A percentile compares a stretch with the other conserved stretches of the same genome.
Evolutionary conservation across 306 rosid species (phyloP).

Genomic region (Argentina anserina): DNA sequence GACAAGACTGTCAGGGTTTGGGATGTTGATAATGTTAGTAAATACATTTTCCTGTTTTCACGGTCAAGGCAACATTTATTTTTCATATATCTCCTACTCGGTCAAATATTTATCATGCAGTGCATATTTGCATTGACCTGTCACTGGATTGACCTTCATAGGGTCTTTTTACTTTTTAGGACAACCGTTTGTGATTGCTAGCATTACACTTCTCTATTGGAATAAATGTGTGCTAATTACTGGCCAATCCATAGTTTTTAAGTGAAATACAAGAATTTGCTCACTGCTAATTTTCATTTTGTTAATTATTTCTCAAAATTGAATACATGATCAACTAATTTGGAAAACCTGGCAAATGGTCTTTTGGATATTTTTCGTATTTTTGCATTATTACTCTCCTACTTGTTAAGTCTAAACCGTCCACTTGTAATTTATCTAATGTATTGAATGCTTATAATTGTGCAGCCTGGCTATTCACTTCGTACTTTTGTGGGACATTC

Average conservation of each 20-base stretch:
- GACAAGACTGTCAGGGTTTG: conserved; percentile 82
- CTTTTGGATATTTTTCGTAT: not conserved
- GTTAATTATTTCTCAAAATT: not conserved
- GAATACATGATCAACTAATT: not conserved
- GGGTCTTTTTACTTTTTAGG: not conserved
- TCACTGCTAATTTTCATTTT: not conserved
- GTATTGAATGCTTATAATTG: conserved; percentile 19
- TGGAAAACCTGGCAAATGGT: not conserved
- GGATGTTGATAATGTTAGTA: conserved; percentile 75
- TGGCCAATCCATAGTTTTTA: not conserved
- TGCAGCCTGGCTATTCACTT: conserved; percentile 74
- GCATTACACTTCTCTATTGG: not conserved
- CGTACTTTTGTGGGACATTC: conserved; percentile 70
- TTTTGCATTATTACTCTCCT: not conserved
- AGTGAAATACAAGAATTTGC: not conserved
- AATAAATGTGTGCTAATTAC: not conserved
- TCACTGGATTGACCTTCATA: too few species aligned
- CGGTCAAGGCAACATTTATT: not conserved
- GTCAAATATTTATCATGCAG: not conserved
- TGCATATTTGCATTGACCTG: not conserved
- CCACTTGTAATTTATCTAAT: not conserved
- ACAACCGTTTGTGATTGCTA: not conserved
- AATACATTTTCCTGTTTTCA: not conserved
- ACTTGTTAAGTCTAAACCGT: not conserved
- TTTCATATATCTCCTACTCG: not conserved